A percentile compares a stretch with the other conserved stretches of the same genome.
Conservation (phyloP, 352 stramenopile species). For the Globisporangium canariense region DNA sequence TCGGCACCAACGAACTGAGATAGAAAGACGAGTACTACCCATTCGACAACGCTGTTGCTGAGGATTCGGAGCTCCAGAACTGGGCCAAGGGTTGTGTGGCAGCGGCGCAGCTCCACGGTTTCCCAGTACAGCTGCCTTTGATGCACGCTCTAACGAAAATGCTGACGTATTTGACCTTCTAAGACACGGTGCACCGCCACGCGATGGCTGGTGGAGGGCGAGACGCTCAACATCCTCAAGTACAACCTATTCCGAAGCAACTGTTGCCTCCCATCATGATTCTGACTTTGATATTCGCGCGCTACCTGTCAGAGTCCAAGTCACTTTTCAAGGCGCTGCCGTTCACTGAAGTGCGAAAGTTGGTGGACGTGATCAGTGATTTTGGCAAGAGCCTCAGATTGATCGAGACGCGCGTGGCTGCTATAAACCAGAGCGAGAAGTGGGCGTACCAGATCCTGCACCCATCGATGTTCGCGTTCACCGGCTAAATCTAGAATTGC, state of each 20-base stretch:
- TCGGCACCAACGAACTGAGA: too few species aligned
- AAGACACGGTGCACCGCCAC: conserved; percentile 42
- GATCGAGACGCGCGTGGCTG: conserved; percentile 28
- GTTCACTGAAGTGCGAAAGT: conserved; percentile 26
- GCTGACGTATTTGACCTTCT: conserved; percentile 32
- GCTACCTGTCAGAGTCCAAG: conserved; percentile 22
- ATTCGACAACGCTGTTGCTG: background rate
- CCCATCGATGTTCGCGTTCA: conserved; percentile 26
- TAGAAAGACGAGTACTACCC: background rate
- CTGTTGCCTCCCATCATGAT: conserved; percentile 25
- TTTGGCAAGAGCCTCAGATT: conserved; percentile 25
- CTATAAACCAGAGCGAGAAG: conserved; percentile 21
- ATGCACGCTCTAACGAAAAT: conserved; percentile 16
- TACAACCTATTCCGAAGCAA: conserved; percentile 25
- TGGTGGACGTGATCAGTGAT: conserved; percentile 19
- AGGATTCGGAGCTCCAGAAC: conserved; percentile 24
- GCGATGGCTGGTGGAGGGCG: conserved; percentile 35
- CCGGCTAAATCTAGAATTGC: conserved; percentile 29
- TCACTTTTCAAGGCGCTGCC: conserved; percentile 25
- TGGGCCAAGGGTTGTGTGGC: conserved; percentile 26
- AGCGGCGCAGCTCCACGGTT: conserved; percentile 31
- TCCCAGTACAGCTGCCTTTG: conserved; percentile 17
- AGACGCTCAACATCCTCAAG: conserved; percentile 23
- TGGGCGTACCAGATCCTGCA: conserved; percentile 34
- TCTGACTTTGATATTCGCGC: conserved; percentile 32